These are phyloP conservation scores for Colletotrichum sp. DNA, from an alignment of 2,329 filamentous ascomycete genomes.

Conservation along the genomic window DNA sequence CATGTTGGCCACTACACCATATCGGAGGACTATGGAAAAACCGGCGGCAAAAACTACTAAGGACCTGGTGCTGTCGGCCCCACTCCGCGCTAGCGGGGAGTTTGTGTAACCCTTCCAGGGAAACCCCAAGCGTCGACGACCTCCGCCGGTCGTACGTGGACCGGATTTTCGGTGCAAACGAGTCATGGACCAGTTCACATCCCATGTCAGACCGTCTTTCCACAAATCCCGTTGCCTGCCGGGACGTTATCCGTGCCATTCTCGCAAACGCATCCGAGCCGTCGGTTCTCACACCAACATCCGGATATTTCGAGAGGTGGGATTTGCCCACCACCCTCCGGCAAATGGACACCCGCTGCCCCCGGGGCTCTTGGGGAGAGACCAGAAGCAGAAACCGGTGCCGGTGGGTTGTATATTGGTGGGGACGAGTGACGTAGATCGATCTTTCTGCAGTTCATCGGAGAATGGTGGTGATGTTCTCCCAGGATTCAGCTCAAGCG, in stretches of 20 bases:
- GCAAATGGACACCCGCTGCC: neutral
- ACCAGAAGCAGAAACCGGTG: neutral
- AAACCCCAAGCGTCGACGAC: neutral
- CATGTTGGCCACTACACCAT: constrained; percentile 20
- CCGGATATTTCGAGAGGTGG: neutral
- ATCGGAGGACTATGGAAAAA: neutral
- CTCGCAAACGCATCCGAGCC: neutral
- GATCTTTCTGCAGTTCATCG: constrained; percentile 10
- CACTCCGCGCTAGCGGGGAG: neutral
- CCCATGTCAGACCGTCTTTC: neutral
- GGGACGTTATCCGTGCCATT: neutral
- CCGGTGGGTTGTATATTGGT: neutral
- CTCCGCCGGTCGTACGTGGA: neutral
- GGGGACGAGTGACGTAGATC: neutral
- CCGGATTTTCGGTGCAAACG: neutral
- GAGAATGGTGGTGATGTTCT: neutral
- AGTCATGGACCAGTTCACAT: constrained; percentile 2
- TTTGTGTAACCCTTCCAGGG: neutral
- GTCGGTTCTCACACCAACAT: neutral
- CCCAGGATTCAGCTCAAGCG: neutral
- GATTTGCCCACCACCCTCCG: neutral
- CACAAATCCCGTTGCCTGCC: neutral
- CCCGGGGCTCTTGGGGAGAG: neutral
- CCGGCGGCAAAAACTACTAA: rapidly evolving
- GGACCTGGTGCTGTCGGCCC: neutral